Evolutionary conservation across 768 basidiomycete species (phyloP), one percentile per base, ranked within the genome.

Genomic region (Phallus indusiatus): DNA sequence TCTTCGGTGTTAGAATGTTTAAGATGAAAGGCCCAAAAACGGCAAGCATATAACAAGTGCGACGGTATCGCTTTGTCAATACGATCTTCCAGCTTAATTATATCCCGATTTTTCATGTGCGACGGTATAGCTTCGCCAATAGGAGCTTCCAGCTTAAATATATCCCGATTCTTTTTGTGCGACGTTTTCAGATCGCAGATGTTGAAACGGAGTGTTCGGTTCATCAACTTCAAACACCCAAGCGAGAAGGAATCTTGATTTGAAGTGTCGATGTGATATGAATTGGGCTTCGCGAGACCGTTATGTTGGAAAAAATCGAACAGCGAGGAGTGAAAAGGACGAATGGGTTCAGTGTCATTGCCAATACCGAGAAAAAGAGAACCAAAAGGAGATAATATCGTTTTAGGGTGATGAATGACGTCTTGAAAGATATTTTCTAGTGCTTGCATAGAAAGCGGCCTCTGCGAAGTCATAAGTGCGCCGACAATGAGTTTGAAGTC

Each of bases 171-270:
- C 21, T 22, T 12, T 22, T 3, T 16, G 28, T 20, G 12, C 12
- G 50, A 16, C 2, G 12, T 20, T 16, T 22, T 9, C 20, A 51
- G 9, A n/a, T 9, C 21, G 47, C 47, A 48, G n/a, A 48, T 48
- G 21, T 48, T 21, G 21, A 48, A 48, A 2, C 21, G 47, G n/a
- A 48, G 21, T 6, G 6, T 48, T 48, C 21, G n/a, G 21, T 48
- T 21, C 47, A 48, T 3, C 21, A 48, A n/a, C 6, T 48, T n/a
- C 47, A 48, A 48, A 48, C 47, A 68, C 12, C 63, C 61, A 8
- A 54, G 47, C 1, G 67, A 64, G 0, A 74, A 64, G 20, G 60
- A 47, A 1, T 35, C 37, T 20, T 71, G 65, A 28, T 68, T 64
- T 10, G 20, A 22, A 5, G 34, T 14, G 11, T 47, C 51, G 22